phyloP scores from a whole-genome alignment of 1,284 basidiomycete genomes.

The Chondrostereum purpureum region DNA sequence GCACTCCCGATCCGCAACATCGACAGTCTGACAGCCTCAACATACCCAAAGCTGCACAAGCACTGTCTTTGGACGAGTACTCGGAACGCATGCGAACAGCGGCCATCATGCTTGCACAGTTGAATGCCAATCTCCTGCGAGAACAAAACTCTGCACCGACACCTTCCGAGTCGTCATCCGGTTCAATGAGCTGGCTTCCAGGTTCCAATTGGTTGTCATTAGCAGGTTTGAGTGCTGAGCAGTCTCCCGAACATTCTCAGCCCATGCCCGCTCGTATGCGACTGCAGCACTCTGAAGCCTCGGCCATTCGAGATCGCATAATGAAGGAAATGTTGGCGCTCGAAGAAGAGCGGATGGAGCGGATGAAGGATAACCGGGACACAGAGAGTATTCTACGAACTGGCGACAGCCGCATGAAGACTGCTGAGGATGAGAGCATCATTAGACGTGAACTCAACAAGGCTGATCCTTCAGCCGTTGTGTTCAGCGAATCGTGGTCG shows the following conservation, averaged over 20 bases:
- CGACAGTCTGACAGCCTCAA: conserved; percentile 6
- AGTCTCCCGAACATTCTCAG: conserved; percentile 2
- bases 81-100: conserved; percentile 98
- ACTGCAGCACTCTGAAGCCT: conserved; percentile 75
- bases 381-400: conserved; percentile 52
- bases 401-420: conserved; percentile 49
- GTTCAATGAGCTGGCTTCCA: conserved; percentile 54
- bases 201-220: conserved; percentile 52
- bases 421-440: conserved; percentile 84
- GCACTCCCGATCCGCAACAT: conserved; percentile 10
- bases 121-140: conserved; percentile 77
- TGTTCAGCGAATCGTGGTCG: conserved; percentile 95
- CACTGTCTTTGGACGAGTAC: conserved; percentile 83
- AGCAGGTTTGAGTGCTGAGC: conserved; percentile 13
- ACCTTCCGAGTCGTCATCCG: conserved; percentile 26
- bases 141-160: conserved; percentile 34
- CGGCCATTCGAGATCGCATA: conserved; percentile 89
- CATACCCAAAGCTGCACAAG: conserved; percentile 3
- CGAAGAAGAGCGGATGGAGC: conserved; percentile 93
- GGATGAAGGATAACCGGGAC: conserved; percentile 75
- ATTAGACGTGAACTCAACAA: conserved; percentile 93
- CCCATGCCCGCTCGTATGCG: conserved; percentile 35
- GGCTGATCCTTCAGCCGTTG: conserved; percentile 91
- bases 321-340: conserved; percentile 99
- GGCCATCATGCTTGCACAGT: conserved; percentile 96